Percentiles rank a stretch among this genome's conserved stretches.
Evolutionary conservation across 768 basidiomycete species (phyloP).

Genomic region (Hirschioporus abietinus): DNA sequence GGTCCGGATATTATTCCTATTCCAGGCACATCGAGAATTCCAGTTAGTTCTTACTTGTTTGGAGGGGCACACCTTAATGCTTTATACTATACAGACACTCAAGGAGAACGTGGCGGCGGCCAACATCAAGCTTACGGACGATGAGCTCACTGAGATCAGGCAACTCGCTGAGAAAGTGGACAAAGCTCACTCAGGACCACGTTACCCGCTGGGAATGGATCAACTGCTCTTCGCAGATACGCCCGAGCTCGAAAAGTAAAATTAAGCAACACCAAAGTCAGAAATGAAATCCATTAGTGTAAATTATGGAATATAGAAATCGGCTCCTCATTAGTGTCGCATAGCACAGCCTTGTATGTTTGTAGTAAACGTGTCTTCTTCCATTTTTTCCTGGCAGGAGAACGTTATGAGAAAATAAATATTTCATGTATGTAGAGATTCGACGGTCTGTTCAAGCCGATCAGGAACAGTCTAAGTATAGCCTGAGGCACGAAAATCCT

Average conservation of each 20-base stretch:
- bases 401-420: too few species aligned
- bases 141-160: slow-evolving; percentile 21
- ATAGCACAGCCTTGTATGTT: too few species aligned
- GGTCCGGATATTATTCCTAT: slow-evolving; percentile 19
- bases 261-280: too few species aligned
- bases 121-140: slow-evolving; percentile 15
- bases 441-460: too few species aligned
- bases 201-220: slow-evolving; percentile 28
- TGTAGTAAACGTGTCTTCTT: too few species aligned
- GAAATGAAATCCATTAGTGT: too few species aligned
- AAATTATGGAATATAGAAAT: too few species aligned
- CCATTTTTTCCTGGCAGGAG: too few species aligned
- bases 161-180: slow-evolving; percentile 14
- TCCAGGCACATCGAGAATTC: slow-evolving; percentile 14
- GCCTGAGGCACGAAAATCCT: too few species aligned
- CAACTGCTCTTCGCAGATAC: slow-evolving; percentile 29
- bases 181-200: slow-evolving; percentile 22
- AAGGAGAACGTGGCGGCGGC: slow-evolving; percentile 20
- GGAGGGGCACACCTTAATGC: neutral
- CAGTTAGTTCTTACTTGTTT: slow-evolving; percentile 10
- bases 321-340: too few species aligned
- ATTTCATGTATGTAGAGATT: too few species aligned
- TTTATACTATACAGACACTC: slow-evolving; percentile 10
- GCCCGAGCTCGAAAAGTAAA: slow-evolving; percentile 15
- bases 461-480: too few species aligned